Percentiles rank a stretch among this genome's conserved stretches.
phyloP scores from a whole-genome alignment of 192 early-diverging fungal species.

The Glomus cerebriforme region DNA sequence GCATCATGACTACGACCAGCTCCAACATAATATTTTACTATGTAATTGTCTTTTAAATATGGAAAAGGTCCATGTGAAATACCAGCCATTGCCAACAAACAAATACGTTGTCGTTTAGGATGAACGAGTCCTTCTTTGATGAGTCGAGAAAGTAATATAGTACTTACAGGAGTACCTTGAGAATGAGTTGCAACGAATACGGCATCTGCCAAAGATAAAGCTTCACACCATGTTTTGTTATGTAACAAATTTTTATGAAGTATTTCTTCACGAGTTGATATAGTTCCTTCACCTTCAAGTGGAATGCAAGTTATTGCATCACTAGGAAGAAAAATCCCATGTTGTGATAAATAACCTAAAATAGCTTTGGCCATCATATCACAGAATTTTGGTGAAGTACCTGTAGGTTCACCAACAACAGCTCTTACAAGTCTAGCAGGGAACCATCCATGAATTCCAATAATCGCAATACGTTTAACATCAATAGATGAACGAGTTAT shows the following conservation, averaged over 20 bases:
- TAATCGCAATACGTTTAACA: constrained; percentile 63
- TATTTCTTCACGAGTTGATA: constrained; percentile 83
- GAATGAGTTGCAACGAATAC: constrained; percentile 91
- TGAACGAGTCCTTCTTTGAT: constrained; percentile 63
- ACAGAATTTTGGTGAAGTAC: constrained; percentile 87
- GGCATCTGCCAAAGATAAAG: constrained; percentile 63
- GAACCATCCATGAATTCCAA: constrained; percentile 95
- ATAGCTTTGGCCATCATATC: constrained; percentile 81
- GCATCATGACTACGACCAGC: constrained; percentile 53
- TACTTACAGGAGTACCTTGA: constrained; percentile 91
- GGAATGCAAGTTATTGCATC: constrained; percentile 74
- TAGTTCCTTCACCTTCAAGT: constrained; percentile 88
- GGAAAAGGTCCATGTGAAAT: constrained; percentile 91
- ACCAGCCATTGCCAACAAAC: constrained; percentile 90
- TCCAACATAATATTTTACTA: constrained; percentile 76
- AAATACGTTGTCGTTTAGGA: constrained; percentile 67
- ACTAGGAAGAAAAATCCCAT: constrained; percentile 49
- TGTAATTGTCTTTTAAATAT: constrained; percentile 74
- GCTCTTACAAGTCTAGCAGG: constrained; percentile 70
- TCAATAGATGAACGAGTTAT: constrained; percentile 35
- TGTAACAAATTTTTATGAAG: constrained; percentile 74
- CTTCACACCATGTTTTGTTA: constrained; percentile 45
- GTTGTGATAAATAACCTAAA: constrained; percentile 53
- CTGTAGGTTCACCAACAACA: constrained; percentile 91
- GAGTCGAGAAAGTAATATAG: constrained; percentile 73